Percentiles rank a stretch among this genome's conserved stretches.
Evolutionary conservation across 2,329 filamentous ascomycete species (phyloP).

Genomic region (Keithomyces neogunnii): DNA sequence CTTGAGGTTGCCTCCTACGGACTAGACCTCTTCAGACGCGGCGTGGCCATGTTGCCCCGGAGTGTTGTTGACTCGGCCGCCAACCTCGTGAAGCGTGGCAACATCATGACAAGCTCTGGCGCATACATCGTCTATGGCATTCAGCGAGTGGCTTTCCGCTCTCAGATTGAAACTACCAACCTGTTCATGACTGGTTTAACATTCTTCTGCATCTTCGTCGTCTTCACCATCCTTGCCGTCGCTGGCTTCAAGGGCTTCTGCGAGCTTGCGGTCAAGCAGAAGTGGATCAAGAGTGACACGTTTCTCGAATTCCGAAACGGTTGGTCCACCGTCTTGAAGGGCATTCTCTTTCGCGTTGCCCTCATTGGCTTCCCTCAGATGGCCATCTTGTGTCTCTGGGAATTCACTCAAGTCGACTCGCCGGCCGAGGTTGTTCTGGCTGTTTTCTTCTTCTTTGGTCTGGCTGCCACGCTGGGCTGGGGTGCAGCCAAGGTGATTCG

Average conservation of each 20-base stretch:
- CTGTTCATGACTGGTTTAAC: slow-evolving; percentile 86
- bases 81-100: slow-evolving; percentile 44
- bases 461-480: slow-evolving; percentile 72
- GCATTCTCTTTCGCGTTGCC: slow-evolving; percentile 83
- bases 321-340: slow-evolving; percentile 88
- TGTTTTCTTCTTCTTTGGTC: slow-evolving; percentile 78
- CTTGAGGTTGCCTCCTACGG: slow-evolving; percentile 29
- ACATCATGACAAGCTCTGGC: slow-evolving; percentile 44
- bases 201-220: slow-evolving; percentile 81
- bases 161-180: slow-evolving; percentile 80
- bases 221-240: slow-evolving; percentile 64
- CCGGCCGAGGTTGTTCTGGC: slow-evolving; percentile 78
- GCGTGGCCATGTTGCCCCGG: slow-evolving; percentile 41
- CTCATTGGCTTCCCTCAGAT: slow-evolving; percentile 90
- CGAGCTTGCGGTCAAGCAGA: slow-evolving; percentile 65
- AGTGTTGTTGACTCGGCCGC: slow-evolving; percentile 23
- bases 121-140: slow-evolving; percentile 68
- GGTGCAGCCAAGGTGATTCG: slow-evolving; percentile 83
- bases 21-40: slow-evolving; percentile 44
- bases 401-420: slow-evolving; percentile 80
- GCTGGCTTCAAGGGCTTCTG: slow-evolving; percentile 72
- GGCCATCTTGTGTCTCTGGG: slow-evolving; percentile 85
- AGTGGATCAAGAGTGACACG: slow-evolving; percentile 74
- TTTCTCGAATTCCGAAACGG: slow-evolving; percentile 92
- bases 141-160: slow-evolving; percentile 70